Conservation (phyloP, 75 land plant species). For the Cryptomeria japonica region DNA sequence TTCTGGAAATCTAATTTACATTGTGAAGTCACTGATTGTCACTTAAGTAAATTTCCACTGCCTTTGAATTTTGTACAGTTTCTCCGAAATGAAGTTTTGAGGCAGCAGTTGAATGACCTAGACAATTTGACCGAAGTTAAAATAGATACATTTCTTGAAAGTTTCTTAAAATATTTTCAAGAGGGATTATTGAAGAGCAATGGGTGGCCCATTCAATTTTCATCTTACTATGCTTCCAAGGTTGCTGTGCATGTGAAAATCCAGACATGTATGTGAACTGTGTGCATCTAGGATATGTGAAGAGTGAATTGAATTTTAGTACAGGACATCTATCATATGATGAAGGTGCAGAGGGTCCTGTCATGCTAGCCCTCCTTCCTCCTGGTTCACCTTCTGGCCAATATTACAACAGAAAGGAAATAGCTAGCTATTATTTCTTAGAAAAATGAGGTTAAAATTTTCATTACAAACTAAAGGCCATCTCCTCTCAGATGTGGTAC, state of each 20-base stretch:
- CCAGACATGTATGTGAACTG: constrained; percentile 25
- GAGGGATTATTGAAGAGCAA: constrained; percentile 16
- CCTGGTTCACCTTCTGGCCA: neutral
- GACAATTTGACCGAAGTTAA: constrained; percentile 25
- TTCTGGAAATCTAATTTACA: no score
- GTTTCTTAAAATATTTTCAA: constrained; percentile 27
- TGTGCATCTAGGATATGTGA: constrained; percentile 40
- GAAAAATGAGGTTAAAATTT: no score
- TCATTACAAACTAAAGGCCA: no score
- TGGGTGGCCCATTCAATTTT: constrained; percentile 25
- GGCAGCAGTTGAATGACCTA: constrained; percentile 12
- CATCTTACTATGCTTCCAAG: neutral
- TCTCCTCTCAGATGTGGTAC: no score
- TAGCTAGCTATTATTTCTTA: no score
- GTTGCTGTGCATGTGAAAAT: neutral
- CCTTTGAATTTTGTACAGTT: constrained; percentile 17
- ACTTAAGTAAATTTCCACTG: no score
- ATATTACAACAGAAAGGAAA: no score
- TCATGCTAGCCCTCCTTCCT: neutral
- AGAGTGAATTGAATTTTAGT: constrained; percentile 39
- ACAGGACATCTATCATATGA: constrained; percentile 24
- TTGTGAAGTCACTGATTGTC: no score
- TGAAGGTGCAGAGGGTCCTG: constrained; percentile 23
- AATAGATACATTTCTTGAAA: constrained; percentile 27
- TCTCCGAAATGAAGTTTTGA: constrained; percentile 16